Evolutionary conservation across 257 asterid species (phyloP).

Genomic region (Ehretia macrophylla): DNA sequence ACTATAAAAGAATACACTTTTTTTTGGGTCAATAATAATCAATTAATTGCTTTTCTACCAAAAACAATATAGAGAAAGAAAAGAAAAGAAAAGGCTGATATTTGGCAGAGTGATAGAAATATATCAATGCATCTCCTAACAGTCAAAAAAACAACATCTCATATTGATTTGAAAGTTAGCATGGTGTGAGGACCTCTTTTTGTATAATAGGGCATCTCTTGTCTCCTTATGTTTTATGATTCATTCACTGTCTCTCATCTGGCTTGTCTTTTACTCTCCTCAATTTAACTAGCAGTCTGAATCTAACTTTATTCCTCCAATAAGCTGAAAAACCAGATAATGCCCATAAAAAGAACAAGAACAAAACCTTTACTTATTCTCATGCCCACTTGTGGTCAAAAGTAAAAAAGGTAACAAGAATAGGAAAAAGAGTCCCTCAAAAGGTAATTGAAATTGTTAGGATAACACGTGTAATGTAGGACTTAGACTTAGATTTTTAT

Average conservation of each 20-base stretch:
- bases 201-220: neutral
- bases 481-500: too few relatives aligned
- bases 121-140: neutral
- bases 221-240: neutral
- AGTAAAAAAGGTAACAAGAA: neutral
- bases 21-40: too few relatives aligned
- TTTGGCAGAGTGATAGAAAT: slow-evolving; percentile 1
- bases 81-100: neutral
- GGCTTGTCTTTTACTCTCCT: slow-evolving; percentile 3
- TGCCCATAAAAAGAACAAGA: neutral
- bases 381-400: slow-evolving; percentile 1
- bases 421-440: neutral
- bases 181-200: neutral
- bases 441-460: neutral
- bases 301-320: slow-evolving; percentile 4
- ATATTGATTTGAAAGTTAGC: slow-evolving; percentile 1
- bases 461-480: too few relatives aligned
- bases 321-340: neutral
- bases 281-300: neutral
- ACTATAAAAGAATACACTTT: too few relatives aligned
- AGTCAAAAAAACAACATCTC: neutral
- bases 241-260: neutral
- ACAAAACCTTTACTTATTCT: slow-evolving; percentile 1
- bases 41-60: too few relatives aligned
- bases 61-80: neutral